Evolutionary conservation across 2,329 filamentous ascomycete species (phyloP).

Genomic region (Penicillium sp.): DNA sequence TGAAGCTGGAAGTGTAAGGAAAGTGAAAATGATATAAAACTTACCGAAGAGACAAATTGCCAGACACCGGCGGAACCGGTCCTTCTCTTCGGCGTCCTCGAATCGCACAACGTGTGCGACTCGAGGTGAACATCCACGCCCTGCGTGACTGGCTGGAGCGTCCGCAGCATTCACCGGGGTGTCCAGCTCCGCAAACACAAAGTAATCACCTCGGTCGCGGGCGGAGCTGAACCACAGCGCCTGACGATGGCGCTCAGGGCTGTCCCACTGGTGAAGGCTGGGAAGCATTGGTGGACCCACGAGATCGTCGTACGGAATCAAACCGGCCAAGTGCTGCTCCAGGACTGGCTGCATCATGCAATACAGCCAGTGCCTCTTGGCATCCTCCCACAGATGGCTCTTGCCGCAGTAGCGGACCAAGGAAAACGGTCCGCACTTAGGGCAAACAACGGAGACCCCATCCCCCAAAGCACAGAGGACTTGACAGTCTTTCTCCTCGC

Average conservation of each 20-base stretch:
- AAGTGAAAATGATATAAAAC: neutral
- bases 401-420: slow-evolving; percentile 40
- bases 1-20: neutral
- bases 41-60: slow-evolving; percentile 33
- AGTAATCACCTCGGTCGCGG: slow-evolving; percentile 32
- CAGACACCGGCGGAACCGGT: slow-evolving; percentile 36
- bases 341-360: slow-evolving; percentile 26
- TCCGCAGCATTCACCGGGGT: slow-evolving; percentile 14
- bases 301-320: slow-evolving; percentile 21
- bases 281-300: slow-evolving; percentile 29
- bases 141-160: slow-evolving; percentile 7
- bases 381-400: slow-evolving; percentile 36
- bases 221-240: slow-evolving; percentile 31
- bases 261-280: slow-evolving; percentile 28
- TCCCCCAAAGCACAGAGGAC: slow-evolving; percentile 34
- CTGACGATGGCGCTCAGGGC: slow-evolving; percentile 38
- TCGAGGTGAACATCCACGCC: slow-evolving; percentile 24
- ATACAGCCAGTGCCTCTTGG: slow-evolving; percentile 36
- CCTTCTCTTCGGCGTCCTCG: slow-evolving; percentile 26
- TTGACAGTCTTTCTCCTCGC: slow-evolving; percentile 27
- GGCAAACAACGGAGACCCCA: slow-evolving; percentile 35
- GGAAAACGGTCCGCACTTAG: slow-evolving; percentile 41
- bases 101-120: slow-evolving; percentile 24
- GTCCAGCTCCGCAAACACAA: slow-evolving; percentile 34
- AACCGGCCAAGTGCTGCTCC: slow-evolving; percentile 18